A percentile compares a stretch with the other conserved stretches of the same genome.
phyloP scores from a whole-genome alignment of 495 filamentous ascomycete genomes.

The Lepraria neglecta region DNA sequence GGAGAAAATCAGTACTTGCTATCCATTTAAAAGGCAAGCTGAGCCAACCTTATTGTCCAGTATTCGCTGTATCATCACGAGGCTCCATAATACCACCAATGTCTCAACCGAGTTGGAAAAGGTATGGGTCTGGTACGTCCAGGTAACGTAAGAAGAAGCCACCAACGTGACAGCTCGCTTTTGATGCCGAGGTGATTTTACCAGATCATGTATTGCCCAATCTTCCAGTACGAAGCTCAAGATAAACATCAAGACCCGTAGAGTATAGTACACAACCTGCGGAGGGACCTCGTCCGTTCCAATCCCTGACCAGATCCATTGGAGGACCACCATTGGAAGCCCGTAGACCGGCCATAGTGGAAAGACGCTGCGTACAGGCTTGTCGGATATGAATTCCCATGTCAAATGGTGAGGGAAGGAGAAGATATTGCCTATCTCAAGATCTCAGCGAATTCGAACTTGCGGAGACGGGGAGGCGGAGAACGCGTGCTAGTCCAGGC shows the following conservation, averaged over 20 bases:
- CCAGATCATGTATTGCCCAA: slow-evolving; percentile 90
- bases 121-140: slow-evolving; percentile 97
- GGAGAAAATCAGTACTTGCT: background rate
- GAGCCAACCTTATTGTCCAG: slow-evolving; percentile 61
- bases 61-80: slow-evolving; percentile 85
- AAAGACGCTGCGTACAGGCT: slow-evolving; percentile 89
- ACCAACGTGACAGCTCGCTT: slow-evolving; percentile 68
- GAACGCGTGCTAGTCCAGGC: slow-evolving; percentile 5
- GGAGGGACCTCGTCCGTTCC: slow-evolving; percentile 46
- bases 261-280: slow-evolving; percentile 75
- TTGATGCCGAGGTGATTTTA: slow-evolving; percentile 66
- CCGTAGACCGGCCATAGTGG: slow-evolving; percentile 94
- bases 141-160: slow-evolving; percentile 94
- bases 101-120: slow-evolving; percentile 98
- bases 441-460: background rate
- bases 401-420: slow-evolving; percentile 76
- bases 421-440: slow-evolving; percentile 69
- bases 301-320: slow-evolving; percentile 72
- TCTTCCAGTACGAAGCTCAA: slow-evolving; percentile 94
- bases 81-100: slow-evolving; percentile 78
- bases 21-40: background rate
- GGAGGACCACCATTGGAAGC: slow-evolving; percentile 80
- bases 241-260: slow-evolving; percentile 84
- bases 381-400: slow-evolving; percentile 86
- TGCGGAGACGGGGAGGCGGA: background rate